Conservation (phyloP, 352 stramenopile species). For the Globisporangium nunn region DNA sequence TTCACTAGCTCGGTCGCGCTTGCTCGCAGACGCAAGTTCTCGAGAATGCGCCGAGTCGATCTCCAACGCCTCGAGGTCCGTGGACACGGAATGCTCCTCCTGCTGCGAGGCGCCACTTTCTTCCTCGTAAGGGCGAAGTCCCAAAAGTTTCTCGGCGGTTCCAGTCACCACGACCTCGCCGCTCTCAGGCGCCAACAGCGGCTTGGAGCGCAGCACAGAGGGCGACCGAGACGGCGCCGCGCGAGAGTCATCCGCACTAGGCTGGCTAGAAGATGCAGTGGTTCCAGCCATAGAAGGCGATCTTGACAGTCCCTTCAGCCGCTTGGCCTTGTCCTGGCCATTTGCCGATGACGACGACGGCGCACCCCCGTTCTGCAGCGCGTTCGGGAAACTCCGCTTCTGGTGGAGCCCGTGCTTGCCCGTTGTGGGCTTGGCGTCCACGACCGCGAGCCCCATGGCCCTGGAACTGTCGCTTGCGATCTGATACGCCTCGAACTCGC, state of each 20-base stretch:
- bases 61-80: not conserved
- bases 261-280: constrained; percentile 10
- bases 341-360: not conserved
- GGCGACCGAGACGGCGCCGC: constrained; percentile 43
- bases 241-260: constrained; percentile 4
- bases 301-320: constrained; percentile 28
- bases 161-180: constrained; percentile 32
- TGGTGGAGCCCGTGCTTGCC: constrained; percentile 20
- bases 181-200: constrained; percentile 15
- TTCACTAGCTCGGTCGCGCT: not conserved
- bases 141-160: constrained; percentile 39
- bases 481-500: constrained; percentile 66
- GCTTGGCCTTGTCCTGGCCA: constrained; percentile 26
- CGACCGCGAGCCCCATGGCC: constrained; percentile 45
- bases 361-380: constrained; percentile 11
- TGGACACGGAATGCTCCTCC: constrained; percentile 6
- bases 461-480: constrained; percentile 39
- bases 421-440: constrained; percentile 24
- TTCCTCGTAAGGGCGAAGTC: constrained; percentile 27
- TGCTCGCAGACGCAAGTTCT: too few relatives aligned
- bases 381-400: constrained; percentile 14
- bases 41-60: not conserved
- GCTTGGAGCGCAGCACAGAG: constrained; percentile 23
- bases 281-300: constrained; percentile 23
- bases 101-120: constrained; percentile 1